These are phyloP conservation scores for Prunus campanulata DNA, from an alignment of 306 rosid genomes.

Conservation along the genomic window DNA sequence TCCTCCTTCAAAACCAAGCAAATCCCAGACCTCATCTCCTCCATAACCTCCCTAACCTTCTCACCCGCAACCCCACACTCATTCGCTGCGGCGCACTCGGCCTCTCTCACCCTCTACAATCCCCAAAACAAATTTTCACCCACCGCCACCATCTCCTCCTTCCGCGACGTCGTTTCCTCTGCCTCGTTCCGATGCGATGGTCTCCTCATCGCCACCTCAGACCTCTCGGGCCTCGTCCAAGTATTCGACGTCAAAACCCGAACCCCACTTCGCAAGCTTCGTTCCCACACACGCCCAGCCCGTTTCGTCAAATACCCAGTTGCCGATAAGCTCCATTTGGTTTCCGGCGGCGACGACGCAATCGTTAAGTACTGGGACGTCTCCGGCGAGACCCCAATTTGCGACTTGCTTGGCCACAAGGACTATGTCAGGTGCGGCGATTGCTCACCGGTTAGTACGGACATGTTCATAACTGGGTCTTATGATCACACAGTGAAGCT, in stretches of 20 bases:
- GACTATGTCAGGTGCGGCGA: conserved; percentile 91
- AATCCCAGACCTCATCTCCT: conserved; percentile 53
- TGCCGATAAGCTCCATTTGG: conserved; percentile 65
- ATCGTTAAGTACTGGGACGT: conserved; percentile 86
- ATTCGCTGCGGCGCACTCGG: conserved; percentile 67
- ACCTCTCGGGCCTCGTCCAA: conserved; percentile 76
- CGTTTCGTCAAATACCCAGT: conserved; percentile 63
- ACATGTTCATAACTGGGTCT: conserved; percentile 70
- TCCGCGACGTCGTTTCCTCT: conserved; percentile 62
- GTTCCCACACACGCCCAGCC: conserved; percentile 74
- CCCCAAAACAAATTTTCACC: conserved; percentile 47
- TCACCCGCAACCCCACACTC: conserved; percentile 55
- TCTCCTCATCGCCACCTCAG: conserved; percentile 75
- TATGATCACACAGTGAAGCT: conserved; percentile 87
- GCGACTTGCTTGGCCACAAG: conserved; percentile 56
- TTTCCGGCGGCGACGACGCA: conserved; percentile 91
- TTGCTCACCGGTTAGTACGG: conserved; percentile 61
- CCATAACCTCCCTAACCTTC: conserved; percentile 60
- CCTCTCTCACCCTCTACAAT: conserved; percentile 55
- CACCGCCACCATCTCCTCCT: conserved; percentile 51
- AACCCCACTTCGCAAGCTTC: conserved; percentile 57
- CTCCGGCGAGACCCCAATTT: conserved; percentile 37
- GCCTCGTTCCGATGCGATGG: conserved; percentile 78
- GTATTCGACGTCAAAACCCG: conserved; percentile 63
- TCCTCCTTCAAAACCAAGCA: conserved; percentile 72